Conservation (phyloP, 768 basidiomycete species). For the Scleroderma citrinum region DNA sequence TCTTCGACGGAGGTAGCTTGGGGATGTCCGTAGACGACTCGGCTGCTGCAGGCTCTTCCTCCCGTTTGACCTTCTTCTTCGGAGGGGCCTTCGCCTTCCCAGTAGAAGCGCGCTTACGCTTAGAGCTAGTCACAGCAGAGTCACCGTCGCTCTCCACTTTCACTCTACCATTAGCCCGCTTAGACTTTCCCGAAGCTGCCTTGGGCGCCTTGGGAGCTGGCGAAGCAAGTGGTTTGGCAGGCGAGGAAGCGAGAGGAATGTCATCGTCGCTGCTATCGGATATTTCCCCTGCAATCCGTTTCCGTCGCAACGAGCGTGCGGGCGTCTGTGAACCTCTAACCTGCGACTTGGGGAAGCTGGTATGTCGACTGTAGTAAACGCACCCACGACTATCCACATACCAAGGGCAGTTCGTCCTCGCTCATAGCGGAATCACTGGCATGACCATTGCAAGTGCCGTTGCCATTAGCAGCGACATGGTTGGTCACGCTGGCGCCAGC, state of each 20-base stretch:
- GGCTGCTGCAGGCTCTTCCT: constrained; percentile 12
- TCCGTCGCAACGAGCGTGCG: constrained; percentile 30
- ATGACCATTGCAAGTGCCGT: constrained; percentile 33
- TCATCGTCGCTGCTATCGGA: constrained; percentile 68
- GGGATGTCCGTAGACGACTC: constrained; percentile 28
- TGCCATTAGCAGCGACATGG: constrained; percentile 40
- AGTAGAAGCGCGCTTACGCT: constrained; percentile 41
- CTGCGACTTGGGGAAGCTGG: constrained; percentile 44
- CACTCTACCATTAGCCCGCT: constrained; percentile 36
- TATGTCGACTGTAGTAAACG: neutral
- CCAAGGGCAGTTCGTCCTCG: constrained; percentile 69
- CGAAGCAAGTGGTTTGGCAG: constrained; percentile 45
- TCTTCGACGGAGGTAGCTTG: constrained; percentile 44
- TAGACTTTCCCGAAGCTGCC: constrained; percentile 26
- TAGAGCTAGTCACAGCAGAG: constrained; percentile 37
- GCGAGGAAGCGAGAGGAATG: constrained; percentile 66
- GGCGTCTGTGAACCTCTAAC: constrained; percentile 40
- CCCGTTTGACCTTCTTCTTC: constrained; percentile 60
- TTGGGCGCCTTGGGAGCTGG: constrained; percentile 37
- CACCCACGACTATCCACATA: constrained; percentile 30
- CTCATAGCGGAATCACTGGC: constrained; percentile 48
- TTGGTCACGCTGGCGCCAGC: constrained; percentile 40
- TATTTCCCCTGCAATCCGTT: constrained; percentile 51
- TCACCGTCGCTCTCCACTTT: constrained; percentile 36
- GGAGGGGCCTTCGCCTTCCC: constrained; percentile 48